These are phyloP conservation scores for Sporothrix mexicana DNA, from an alignment of 2,329 filamentous ascomycete species.

Conservation along the genomic window DNA sequence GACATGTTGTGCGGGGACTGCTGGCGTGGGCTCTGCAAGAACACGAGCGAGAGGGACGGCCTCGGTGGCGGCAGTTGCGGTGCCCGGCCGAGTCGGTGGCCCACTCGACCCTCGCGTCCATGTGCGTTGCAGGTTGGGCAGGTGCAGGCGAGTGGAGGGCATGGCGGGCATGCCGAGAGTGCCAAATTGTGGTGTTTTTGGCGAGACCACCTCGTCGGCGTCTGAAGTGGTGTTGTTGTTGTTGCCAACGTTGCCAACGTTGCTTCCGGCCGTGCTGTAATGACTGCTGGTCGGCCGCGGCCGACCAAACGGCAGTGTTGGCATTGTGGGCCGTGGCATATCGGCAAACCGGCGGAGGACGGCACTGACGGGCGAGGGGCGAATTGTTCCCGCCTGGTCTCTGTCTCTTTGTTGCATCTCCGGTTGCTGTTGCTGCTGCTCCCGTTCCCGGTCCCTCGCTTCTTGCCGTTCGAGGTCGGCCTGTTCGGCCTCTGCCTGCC, in stretches of 20 bases:
- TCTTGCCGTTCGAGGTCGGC: constrained; percentile 41
- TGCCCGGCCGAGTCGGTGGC: constrained; percentile 40
- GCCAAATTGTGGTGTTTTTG: constrained; percentile 55
- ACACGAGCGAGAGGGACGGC: background rate
- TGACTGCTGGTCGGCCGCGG: constrained; percentile 41
- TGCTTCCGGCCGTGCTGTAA: constrained; percentile 33
- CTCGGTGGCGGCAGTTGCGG: constrained; percentile 31
- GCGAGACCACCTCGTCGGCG: constrained; percentile 43
- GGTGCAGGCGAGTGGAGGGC: constrained; percentile 50
- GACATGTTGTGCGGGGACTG: constrained; percentile 33
- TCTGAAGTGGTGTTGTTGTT: constrained; percentile 4
- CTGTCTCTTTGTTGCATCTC: constrained; percentile 42
- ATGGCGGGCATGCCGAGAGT: constrained; percentile 47
- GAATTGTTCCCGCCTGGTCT: too few relatives aligned
- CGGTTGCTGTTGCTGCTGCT: constrained; percentile 11
- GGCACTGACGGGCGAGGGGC: constrained; percentile 28
- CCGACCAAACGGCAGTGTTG: constrained; percentile 38
- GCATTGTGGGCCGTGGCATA: constrained; percentile 42
- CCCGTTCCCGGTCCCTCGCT: constrained; percentile 24
- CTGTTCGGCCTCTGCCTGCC: constrained; percentile 34
- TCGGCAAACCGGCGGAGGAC: constrained; percentile 42
- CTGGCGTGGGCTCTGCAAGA: constrained; percentile 21
- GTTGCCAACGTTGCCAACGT: constrained; percentile 21
- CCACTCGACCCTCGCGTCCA: constrained; percentile 48
- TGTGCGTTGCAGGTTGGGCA: constrained; percentile 51